Base-by-base conservation (phyloP, 495 filamentous ascomycete genomes). In the Choiromyces venosus region DNA sequence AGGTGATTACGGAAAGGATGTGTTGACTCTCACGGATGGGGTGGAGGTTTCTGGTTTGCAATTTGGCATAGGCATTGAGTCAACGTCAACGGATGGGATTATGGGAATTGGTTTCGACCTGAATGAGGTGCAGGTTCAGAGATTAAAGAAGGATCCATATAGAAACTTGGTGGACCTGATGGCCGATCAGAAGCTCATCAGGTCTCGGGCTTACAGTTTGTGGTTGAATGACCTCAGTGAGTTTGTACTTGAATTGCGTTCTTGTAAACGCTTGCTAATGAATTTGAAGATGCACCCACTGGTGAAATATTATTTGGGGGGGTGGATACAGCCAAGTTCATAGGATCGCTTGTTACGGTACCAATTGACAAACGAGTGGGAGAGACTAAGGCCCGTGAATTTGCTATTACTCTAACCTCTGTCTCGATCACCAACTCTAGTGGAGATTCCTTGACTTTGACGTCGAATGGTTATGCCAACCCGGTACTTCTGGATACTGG, bases 221-320 rank as follows among this genome's bases (percentile, higher is more conserved):
- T 97, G 93, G 93, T 86, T 97, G 38, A 93, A 96, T 83, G 91
- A 94, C 76, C 85, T 93, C 0, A 83, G 88, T 81, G 65, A 14
- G 71, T n/a, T 37, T 37, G 68, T 36, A 16, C 33, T 68, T 29
- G 16, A 65, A 25, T 39, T 21, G 25, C 37, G 10, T 40, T 14
- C 33, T 40, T 36, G 12, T 64, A 16, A 4, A 29, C 14, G 0
- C 10, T 44, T 74, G 69, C 73, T 75, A 33, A 72, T 38, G 37
- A 37, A 19, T 16, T 37, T 68, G 66, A 35, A 83, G 86, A 91
- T 71, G 85, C 91, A 66, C 89, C 85, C 74, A 91, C 87, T 9
- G 95, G 95, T 40, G 89, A 87, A 67, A 92, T 99, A 70, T 84
- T 99, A 18, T 99, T 99, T 77, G 95, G 95, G 37, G 95, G 95